Percentiles rank a stretch among this genome's conserved stretches.
Conservation (phyloP, 371 early-diverging fungal genomes). For the Rhizopus microsporus region DNA sequence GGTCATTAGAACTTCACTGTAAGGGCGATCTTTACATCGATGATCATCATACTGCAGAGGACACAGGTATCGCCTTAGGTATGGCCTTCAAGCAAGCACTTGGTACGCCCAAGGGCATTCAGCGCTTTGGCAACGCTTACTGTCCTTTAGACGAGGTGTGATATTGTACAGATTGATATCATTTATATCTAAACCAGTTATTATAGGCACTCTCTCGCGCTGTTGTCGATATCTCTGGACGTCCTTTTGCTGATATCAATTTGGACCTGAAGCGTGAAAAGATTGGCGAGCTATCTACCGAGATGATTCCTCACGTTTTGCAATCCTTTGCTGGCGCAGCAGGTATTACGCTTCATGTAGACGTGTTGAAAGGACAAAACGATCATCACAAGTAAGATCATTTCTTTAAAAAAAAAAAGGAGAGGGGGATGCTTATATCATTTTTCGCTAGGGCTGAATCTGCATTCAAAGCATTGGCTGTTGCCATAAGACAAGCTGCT, state of each 20-base stretch:
- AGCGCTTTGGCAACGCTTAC: constrained; percentile 92
- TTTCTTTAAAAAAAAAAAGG: neutral
- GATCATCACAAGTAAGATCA: constrained; percentile 85
- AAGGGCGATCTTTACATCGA: constrained; percentile 94
- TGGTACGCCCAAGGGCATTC: constrained; percentile 88
- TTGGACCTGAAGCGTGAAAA: constrained; percentile 87
- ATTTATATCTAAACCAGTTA: neutral
- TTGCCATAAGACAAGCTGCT: constrained; percentile 87
- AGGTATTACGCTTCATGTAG: constrained; percentile 94
- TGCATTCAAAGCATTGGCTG: constrained; percentile 96
- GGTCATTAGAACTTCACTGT: constrained; percentile 82
- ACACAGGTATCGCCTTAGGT: constrained; percentile 92
- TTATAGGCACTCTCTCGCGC: constrained; percentile 86
- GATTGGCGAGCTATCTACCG: constrained; percentile 86
- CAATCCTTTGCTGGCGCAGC: constrained; percentile 89
- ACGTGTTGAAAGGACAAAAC: constrained; percentile 88
- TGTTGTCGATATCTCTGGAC: constrained; percentile 96
- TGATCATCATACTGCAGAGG: constrained; percentile 98
- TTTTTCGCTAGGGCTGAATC: constrained; percentile 77
- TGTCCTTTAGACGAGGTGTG: constrained; percentile 92
- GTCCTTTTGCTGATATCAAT: constrained; percentile 84
- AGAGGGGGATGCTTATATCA: neutral
- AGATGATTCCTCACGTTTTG: constrained; percentile 97
- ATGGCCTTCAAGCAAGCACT: constrained; percentile 91
- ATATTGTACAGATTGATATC: neutral